Evolutionary conservation across 371 early-diverging fungal genomes (phyloP).

Genomic region (Vairimorpha necatrix): DNA sequence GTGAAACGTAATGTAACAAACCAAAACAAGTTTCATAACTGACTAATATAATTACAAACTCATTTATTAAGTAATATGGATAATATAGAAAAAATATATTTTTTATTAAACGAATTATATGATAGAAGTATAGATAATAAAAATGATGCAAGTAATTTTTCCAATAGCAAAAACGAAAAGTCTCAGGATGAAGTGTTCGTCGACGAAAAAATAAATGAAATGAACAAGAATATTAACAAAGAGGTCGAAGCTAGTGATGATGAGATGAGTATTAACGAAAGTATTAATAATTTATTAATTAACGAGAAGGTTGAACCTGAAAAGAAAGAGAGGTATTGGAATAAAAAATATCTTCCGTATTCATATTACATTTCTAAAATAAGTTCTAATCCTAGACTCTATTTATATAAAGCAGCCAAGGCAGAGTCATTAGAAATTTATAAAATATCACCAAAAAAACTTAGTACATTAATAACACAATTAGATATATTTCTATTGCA

Average conservation of each 20-base stretch:
- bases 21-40: neutral
- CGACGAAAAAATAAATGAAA: neutral
- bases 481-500: slow-evolving; percentile 16
- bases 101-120: neutral
- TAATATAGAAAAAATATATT: neutral
- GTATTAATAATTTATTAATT: neutral
- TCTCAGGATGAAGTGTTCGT: neutral
- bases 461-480: slow-evolving; percentile 8
- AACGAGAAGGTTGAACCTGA: neutral
- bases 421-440: slow-evolving; percentile 20
- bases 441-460: slow-evolving; percentile 14
- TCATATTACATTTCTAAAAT: neutral
- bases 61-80: slow-evolving; percentile 1
- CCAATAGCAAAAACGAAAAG: neutral
- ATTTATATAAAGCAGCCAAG: neutral
- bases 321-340: neutral
- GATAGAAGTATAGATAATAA: neutral
- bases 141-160: neutral
- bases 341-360: neutral
- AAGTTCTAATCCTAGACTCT: neutral
- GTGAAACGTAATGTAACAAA: slow-evolving; percentile 7
- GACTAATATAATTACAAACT: neutral
- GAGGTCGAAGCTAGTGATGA: too few relatives aligned
- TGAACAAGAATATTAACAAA: too few relatives aligned
- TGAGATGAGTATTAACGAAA: neutral